Evolutionary conservation across 208 protist species (phyloP).

Genomic region (Trypanosoma theileri): DNA sequence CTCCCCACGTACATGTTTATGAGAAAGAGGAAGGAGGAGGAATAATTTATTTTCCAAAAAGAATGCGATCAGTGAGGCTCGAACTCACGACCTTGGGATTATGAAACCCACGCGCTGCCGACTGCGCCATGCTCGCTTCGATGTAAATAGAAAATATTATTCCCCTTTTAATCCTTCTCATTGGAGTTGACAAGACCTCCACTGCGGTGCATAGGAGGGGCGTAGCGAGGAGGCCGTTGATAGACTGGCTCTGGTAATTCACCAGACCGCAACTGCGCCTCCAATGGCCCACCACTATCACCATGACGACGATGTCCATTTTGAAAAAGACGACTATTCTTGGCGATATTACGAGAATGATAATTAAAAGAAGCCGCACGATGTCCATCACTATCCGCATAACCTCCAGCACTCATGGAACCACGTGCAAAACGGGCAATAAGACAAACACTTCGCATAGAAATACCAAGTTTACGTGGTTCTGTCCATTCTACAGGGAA

Average conservation of each 20-base stretch:
- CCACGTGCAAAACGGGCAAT: slow-evolving; percentile 74
- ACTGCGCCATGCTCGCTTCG: slow-evolving; percentile 89
- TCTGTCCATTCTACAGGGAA: slow-evolving; percentile 89
- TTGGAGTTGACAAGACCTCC: no score
- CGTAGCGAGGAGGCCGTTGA: slow-evolving; percentile 76
- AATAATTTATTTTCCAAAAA: slow-evolving; percentile 22
- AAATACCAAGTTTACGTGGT: slow-evolving; percentile 79
- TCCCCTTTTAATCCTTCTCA: no score
- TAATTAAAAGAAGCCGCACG: slow-evolving; percentile 55
- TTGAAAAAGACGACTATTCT: slow-evolving; percentile 65
- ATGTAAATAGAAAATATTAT: background rate
- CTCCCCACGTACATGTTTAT: background rate
- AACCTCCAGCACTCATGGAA: slow-evolving; percentile 78
- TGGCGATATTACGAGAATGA: slow-evolving; percentile 55
- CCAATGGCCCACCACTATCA: slow-evolving; percentile 53
- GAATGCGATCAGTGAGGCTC: slow-evolving; percentile 72
- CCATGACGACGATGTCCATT: slow-evolving; percentile 62
- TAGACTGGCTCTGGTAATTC: slow-evolving; percentile 69
- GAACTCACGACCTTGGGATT: slow-evolving; percentile 95
- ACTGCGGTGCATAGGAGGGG: slow-evolving; percentile 65
- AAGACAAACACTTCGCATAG: slow-evolving; percentile 82
- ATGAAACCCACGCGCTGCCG: slow-evolving; percentile 95
- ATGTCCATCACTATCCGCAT: slow-evolving; percentile 59
- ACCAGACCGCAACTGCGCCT: slow-evolving; percentile 67
- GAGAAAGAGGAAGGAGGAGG: background rate